Conservation (phyloP, 495 filamentous ascomycete genomes). For the Pseudoneurospora amorphoporcata region DNA sequence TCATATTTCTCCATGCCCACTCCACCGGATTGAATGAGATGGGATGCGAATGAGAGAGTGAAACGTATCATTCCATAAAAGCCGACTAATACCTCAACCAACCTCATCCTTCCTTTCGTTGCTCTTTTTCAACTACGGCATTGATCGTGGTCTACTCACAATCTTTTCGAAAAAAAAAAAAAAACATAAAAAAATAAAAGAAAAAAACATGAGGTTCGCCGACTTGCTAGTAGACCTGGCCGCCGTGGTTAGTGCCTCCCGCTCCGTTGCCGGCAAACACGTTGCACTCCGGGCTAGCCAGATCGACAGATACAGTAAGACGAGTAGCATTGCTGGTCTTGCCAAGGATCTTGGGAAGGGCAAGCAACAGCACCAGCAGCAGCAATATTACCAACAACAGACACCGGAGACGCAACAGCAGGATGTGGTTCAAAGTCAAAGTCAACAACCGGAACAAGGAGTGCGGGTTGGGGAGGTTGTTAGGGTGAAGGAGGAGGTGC, state of each 20-base stretch:
- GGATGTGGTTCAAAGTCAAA: neutral
- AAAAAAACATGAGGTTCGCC: slow-evolving; percentile 32
- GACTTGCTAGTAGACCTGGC: slow-evolving; percentile 64
- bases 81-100: neutral
- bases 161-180: neutral
- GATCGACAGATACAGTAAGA: slow-evolving; percentile 64
- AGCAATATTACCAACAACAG: neutral
- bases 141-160: neutral
- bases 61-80: neutral
- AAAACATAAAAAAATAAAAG: too few species aligned
- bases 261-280: slow-evolving; percentile 69
- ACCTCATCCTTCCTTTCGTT: neutral
- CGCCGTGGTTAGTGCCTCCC: slow-evolving; percentile 67
- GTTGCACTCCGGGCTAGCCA: slow-evolving; percentile 65
- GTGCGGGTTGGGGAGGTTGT: neutral
- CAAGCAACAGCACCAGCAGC: slow-evolving; percentile 1
- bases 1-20: neutral
- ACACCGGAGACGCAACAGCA: neutral
- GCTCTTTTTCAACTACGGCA: neutral
- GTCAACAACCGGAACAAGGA: neutral
- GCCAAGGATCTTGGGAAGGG: slow-evolving; percentile 24
- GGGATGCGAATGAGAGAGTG: neutral
- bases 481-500: neutral
- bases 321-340: slow-evolving; percentile 63
- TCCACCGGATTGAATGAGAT: neutral